Evolutionary conservation across 1,284 basidiomycete genomes (phyloP), one percentile per base, ranked within the genome.

Genomic region (Ganoderma lucidum): DNA sequence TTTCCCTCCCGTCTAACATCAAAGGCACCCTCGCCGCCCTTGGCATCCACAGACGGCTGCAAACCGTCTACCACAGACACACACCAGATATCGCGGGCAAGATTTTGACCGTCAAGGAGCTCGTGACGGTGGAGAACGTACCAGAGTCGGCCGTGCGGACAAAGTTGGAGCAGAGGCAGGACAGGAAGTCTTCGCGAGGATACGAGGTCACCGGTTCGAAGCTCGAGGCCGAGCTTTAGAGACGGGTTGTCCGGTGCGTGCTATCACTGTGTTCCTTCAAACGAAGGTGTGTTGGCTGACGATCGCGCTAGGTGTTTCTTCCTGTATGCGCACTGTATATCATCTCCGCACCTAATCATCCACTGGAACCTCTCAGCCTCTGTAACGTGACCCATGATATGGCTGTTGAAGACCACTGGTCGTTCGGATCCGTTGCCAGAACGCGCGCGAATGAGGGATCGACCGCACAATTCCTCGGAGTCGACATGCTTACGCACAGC

Each of bases 101-200:
- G 78, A 94, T 96, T 63, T 84, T 96, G 51, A 82, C 83, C 15
- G 89, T 96, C 67, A 96, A 96, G 84, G 95, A 96, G 83, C 83
- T 96, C 44, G 87, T 96, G n/a, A 89, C 92, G 76, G 95, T 96
- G 65, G 87, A 93, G 77, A 96, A 96, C 76, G 94, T 96, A 17
- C 85, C 90, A 0, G 81, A 81, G 41, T 83, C 85, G 42, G 83
- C 85, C 63, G 92, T 95, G 41, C 84, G 85, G 80, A 90, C 88
- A 10, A 89, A 90, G 78, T 82, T 85, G 71, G 85, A 93, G 80
- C 87, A 90, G 82, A 84, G 88, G 75, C 77, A 81, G 74, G 90
- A 91, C 73, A 83, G 93, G 75, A 88, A 84, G 79, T 85, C 92
- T 6, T 79, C 83, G 14, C 83, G 90, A 63, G 93, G 93, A 6